Percentiles rank a stretch among this genome's conserved stretches.
Evolutionary conservation across 1,284 basidiomycete genomes (phyloP).

Genomic region (Coniferiporia sulphurascens): DNA sequence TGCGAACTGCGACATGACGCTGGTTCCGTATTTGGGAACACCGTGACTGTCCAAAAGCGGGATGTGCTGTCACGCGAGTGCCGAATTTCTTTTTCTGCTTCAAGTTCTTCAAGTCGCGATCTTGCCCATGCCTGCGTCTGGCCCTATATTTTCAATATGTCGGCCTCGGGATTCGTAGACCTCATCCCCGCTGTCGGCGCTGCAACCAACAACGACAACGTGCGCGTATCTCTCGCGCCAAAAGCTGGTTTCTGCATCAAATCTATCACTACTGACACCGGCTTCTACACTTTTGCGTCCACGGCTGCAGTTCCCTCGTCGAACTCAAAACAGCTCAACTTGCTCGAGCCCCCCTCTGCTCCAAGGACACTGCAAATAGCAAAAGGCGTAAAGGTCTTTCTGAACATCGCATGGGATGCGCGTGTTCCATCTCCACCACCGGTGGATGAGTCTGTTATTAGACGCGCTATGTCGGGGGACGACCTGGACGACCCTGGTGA

Average conservation of each 20-base stretch:
- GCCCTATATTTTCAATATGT: neutral
- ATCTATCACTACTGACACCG: slow-evolving; percentile 38
- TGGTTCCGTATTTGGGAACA: too few relatives aligned
- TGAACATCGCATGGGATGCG: slow-evolving; percentile 65
- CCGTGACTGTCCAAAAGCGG: too few relatives aligned
- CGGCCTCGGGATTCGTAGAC: neutral
- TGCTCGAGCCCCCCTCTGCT: slow-evolving; percentile 19
- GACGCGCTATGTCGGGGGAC: slow-evolving; percentile 48
- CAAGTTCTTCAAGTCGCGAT: too few relatives aligned
- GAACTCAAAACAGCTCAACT: slow-evolving; percentile 20
- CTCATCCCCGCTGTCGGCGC: neutral
- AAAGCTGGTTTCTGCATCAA: slow-evolving; percentile 59
- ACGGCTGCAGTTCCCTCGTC: neutral
- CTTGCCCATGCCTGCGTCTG: too few relatives aligned
- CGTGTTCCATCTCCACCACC: slow-evolving; percentile 63
- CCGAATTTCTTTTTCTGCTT: too few relatives aligned
- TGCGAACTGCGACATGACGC: too few relatives aligned
- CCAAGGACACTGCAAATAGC: slow-evolving; percentile 36
- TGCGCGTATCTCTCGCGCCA: slow-evolving; percentile 44
- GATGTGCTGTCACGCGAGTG: too few relatives aligned
- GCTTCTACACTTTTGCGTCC: slow-evolving; percentile 27
- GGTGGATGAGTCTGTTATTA: slow-evolving; percentile 49
- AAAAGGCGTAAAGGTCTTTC: slow-evolving; percentile 56
- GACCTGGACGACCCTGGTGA: slow-evolving; percentile 31
- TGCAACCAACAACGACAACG: slow-evolving; percentile 17